Conservation (phyloP, 169 alveolate genomes). For the Eimeria nieschulzi region DNA sequence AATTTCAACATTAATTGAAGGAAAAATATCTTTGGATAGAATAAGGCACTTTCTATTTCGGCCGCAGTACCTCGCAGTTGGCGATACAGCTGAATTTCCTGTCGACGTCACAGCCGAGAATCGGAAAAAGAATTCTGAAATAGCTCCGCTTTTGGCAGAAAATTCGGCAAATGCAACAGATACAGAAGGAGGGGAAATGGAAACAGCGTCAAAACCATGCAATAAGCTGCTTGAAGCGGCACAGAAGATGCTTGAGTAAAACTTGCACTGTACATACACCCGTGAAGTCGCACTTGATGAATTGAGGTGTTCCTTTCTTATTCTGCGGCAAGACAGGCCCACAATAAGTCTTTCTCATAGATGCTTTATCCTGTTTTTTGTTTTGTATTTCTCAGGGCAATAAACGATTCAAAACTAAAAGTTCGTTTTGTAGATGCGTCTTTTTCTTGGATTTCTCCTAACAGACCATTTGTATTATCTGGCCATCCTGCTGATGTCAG, state of each 20-base stretch:
- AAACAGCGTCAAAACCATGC: neutral
- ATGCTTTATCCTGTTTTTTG: neutral
- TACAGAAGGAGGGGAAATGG: neutral
- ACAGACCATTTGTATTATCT: too few relatives aligned
- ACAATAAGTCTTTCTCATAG: too few relatives aligned
- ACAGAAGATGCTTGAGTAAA: slow-evolving; percentile 48
- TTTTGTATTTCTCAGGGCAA: neutral
- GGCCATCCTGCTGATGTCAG: too few relatives aligned
- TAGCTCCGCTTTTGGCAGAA: neutral
- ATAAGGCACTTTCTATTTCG: slow-evolving; percentile 28
- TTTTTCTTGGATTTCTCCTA: slow-evolving; percentile 53
- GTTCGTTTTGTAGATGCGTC: slow-evolving; percentile 24
- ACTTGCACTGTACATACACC: neutral
- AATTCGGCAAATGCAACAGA: neutral
- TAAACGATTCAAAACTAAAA: slow-evolving; percentile 5
- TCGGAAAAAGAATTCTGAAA: neutral
- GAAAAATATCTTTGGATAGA: slow-evolving; percentile 43
- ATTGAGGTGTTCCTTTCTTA: neutral
- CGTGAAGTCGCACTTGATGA: neutral
- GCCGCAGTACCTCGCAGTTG: neutral
- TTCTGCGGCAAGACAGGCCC: too few relatives aligned
- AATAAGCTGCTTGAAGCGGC: neutral
- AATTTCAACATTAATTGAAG: slow-evolving; percentile 36
- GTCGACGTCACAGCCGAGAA: too few relatives aligned
- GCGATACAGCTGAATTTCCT: too few relatives aligned